Evolutionary conservation across 2,329 filamentous ascomycete species (phyloP).

Genomic region (Exophiala dermatitidis): DNA sequence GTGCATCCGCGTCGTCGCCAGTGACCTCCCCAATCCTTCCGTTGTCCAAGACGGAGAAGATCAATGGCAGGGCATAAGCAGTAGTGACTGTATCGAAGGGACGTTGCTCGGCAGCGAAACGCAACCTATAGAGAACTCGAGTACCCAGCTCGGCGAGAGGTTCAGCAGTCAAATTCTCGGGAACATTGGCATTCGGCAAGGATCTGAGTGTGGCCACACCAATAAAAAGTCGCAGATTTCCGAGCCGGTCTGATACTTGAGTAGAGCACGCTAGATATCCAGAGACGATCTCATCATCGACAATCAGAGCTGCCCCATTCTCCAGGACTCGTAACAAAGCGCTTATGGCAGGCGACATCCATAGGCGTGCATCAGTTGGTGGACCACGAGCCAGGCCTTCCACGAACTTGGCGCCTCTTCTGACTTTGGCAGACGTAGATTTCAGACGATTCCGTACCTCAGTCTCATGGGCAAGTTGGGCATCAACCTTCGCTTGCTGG

Average conservation of each 20-base stretch:
- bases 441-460: conserved; percentile 68
- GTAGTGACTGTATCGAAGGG: conserved; percentile 84
- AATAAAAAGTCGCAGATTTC: conserved; percentile 70
- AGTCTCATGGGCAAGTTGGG: conserved; percentile 80
- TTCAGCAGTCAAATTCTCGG: conserved; percentile 66
- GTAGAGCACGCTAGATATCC: conserved; percentile 76
- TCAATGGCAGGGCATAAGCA: conserved; percentile 75
- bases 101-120: conserved; percentile 86
- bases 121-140: conserved; percentile 79
- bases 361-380: conserved; percentile 78
- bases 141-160: conserved; percentile 77
- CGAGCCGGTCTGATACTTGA: conserved; percentile 66
- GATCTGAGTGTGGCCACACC: conserved; percentile 80
- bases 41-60: conserved; percentile 69
- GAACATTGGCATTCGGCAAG: conserved; percentile 64
- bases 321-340: conserved; percentile 67
- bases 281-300: conserved; percentile 68
- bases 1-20: conserved; percentile 75
- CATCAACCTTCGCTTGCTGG: conserved; percentile 82
- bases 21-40: conserved; percentile 64
- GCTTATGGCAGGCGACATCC: conserved; percentile 77
- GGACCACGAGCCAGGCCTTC: conserved; percentile 74
- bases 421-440: conserved; percentile 60
- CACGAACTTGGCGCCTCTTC: conserved; percentile 80
- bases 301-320: conserved; percentile 71